A percentile compares a stretch with the other conserved stretches of the same genome.
Conservation (phyloP, 2,329 filamentous ascomycete genomes). For the Alternaria viburni region DNA sequence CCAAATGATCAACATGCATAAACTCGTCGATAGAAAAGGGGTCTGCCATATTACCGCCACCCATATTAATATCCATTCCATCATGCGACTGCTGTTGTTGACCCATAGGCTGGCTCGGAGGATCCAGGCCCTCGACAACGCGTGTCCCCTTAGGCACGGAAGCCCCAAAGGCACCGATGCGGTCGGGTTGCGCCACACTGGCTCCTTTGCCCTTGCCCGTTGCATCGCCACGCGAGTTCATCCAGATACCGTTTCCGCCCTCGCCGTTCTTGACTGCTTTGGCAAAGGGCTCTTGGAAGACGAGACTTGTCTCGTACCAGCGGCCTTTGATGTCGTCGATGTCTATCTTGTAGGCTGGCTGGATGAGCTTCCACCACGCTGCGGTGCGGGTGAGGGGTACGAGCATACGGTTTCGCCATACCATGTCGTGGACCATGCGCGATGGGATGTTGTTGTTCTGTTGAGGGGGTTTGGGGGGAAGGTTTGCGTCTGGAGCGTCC, state of each 20-base stretch:
- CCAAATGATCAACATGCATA: conserved; percentile 51
- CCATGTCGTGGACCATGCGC: conserved; percentile 60
- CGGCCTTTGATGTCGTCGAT: conserved; percentile 63
- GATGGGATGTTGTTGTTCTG: conserved; percentile 55
- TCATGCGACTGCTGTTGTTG: conserved; percentile 18
- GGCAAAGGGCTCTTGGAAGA: conserved; percentile 50
- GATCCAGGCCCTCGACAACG: conserved; percentile 50
- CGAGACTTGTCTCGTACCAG: conserved; percentile 64
- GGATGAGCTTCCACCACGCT: conserved; percentile 54
- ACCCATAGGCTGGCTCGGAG: conserved; percentile 13
- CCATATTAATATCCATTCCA: conserved; percentile 19
- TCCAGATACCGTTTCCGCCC: conserved; percentile 53
- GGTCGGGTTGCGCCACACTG: conserved; percentile 39
- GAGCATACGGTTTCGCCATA: conserved; percentile 55
- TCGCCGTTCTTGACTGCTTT: conserved; percentile 47
- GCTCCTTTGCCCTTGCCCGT: conserved; percentile 28
- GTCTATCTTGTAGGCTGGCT: conserved; percentile 41
- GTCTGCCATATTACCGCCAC: conserved; percentile 4
- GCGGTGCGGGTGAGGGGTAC: conserved; percentile 43
- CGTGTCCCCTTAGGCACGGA: conserved; percentile 48
- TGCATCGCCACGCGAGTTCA: conserved; percentile 56
- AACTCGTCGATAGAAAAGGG: conserved; percentile 47
- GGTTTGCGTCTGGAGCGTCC: conserved; percentile 32
- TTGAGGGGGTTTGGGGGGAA: conserved; percentile 45
- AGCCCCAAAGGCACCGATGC: conserved; percentile 52